A percentile compares a stretch with the other conserved stretches of the same genome.
phyloP scores from a whole-genome alignment of 2,329 filamentous ascomycete species.

The Aspergillus ustus region DNA sequence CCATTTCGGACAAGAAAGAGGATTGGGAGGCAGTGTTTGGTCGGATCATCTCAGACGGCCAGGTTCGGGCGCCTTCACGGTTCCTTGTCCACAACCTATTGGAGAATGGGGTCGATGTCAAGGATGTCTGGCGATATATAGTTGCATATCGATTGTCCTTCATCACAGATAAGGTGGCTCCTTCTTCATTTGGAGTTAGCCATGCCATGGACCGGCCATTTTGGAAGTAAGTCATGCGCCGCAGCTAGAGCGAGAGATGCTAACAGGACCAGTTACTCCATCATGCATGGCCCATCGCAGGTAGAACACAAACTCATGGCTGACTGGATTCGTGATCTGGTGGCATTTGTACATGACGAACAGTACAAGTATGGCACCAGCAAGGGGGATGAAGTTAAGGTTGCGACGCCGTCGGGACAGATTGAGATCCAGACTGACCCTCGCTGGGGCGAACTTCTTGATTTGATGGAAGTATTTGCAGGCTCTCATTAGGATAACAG shows the following conservation, averaged over 20 bases:
- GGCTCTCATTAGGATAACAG: not conserved
- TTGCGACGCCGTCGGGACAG: constrained; percentile 36
- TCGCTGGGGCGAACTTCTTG: constrained; percentile 35
- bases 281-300: constrained; percentile 44
- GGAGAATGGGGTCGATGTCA: constrained; percentile 38
- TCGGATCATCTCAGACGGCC: constrained; percentile 38
- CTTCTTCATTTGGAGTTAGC: constrained; percentile 32
- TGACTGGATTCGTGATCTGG: constrained; percentile 44
- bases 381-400: constrained; percentile 41
- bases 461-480: not conserved
- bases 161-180: constrained; percentile 46
- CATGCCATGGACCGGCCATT: constrained; percentile 52
- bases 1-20: constrained; percentile 31
- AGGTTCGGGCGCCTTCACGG: constrained; percentile 28
- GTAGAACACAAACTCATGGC: constrained; percentile 43
- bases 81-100: constrained; percentile 25
- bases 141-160: constrained; percentile 50
- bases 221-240: constrained; percentile 45
- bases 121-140: constrained; percentile 49
- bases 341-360: constrained; percentile 44
- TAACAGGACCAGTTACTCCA: constrained; percentile 37
- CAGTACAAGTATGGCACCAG: constrained; percentile 41
- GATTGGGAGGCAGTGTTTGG: constrained; percentile 49
- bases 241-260: not conserved
- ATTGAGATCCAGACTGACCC: constrained; percentile 44